These are phyloP conservation scores for Colletotrichum shisoi DNA, from an alignment of 2,329 filamentous ascomycete species.

Conservation along the genomic window DNA sequence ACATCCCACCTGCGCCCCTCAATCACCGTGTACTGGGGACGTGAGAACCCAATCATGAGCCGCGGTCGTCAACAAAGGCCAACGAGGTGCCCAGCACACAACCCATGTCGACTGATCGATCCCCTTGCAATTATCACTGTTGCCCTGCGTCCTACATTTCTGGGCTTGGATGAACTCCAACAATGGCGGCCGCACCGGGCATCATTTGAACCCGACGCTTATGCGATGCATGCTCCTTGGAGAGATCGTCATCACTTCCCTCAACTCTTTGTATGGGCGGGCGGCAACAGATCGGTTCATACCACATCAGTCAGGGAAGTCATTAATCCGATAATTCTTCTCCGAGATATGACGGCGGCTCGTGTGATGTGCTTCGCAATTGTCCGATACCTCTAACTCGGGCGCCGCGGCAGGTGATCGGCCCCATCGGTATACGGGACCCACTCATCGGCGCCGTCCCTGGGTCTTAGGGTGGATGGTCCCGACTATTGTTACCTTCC, in stretches of 20 bases:
- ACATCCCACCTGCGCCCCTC: slow-evolving; percentile 32
- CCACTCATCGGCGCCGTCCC: neutral
- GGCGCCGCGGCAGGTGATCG: neutral
- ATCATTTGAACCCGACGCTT: neutral
- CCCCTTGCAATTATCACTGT: slow-evolving; percentile 2
- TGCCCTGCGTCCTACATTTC: neutral
- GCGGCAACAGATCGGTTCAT: neutral
- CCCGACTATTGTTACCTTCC: neutral
- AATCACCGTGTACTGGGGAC: slow-evolving; percentile 23
- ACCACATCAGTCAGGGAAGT: neutral
- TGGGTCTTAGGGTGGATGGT: neutral
- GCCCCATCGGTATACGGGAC: neutral
- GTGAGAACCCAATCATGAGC: slow-evolving; percentile 8
- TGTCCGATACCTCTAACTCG: neutral
- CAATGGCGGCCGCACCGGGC: neutral
- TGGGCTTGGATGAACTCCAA: neutral
- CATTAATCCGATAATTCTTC: too few relatives aligned
- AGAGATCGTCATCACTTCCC: neutral
- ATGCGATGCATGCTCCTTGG: neutral
- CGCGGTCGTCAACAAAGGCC: neutral
- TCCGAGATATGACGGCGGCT: neutral
- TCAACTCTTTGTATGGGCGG: neutral
- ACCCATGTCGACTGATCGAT: neutral
- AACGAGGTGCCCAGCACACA: neutral
- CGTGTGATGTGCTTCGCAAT: neutral